Conservation (phyloP, 2,329 filamentous ascomycete genomes). For the Monosporascus cannonballus region DNA sequence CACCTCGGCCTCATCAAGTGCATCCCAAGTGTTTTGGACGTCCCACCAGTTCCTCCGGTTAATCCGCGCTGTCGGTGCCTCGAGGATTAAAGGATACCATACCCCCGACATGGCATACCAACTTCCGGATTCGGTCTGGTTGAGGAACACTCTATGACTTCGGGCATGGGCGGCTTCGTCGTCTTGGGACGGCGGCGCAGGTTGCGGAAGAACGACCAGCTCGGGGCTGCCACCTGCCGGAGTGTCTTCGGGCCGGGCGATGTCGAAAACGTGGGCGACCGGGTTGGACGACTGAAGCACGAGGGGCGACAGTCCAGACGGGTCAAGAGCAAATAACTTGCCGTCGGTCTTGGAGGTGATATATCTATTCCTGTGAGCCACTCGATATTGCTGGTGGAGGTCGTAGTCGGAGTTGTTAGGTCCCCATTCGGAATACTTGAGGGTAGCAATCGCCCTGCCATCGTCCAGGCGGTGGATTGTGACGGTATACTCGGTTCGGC, state of each 20-base stretch:
- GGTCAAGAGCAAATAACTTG: slow-evolving; percentile 71
- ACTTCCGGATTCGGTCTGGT: slow-evolving; percentile 76
- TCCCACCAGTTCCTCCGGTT: slow-evolving; percentile 43
- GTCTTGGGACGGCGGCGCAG: slow-evolving; percentile 55
- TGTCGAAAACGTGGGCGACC: slow-evolving; percentile 83
- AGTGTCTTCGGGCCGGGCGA: slow-evolving; percentile 68
- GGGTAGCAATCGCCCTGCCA: slow-evolving; percentile 73
- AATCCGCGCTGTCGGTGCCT: slow-evolving; percentile 47
- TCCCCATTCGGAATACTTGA: slow-evolving; percentile 91
- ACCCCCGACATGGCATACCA: slow-evolving; percentile 92
- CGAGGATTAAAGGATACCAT: slow-evolving; percentile 78
- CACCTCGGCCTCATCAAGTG: slow-evolving; percentile 40
- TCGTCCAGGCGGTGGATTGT: slow-evolving; percentile 71
- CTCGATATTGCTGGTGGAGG: slow-evolving; percentile 73
- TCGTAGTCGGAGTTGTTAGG: slow-evolving; percentile 89
- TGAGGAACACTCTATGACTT: slow-evolving; percentile 70
- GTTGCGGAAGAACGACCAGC: slow-evolving; percentile 81
- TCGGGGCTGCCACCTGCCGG: slow-evolving; percentile 60
- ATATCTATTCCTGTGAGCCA: slow-evolving; percentile 80
- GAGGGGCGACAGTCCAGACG: slow-evolving; percentile 52
- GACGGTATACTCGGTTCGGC: slow-evolving; percentile 84
- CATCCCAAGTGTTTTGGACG: slow-evolving; percentile 29
- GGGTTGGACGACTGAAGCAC: slow-evolving; percentile 66
- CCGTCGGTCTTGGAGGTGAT: slow-evolving; percentile 85
- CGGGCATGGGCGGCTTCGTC: slow-evolving; percentile 46